Conservation (phyloP, 140 eudicot species). For the Stevia rebaudiana region DNA sequence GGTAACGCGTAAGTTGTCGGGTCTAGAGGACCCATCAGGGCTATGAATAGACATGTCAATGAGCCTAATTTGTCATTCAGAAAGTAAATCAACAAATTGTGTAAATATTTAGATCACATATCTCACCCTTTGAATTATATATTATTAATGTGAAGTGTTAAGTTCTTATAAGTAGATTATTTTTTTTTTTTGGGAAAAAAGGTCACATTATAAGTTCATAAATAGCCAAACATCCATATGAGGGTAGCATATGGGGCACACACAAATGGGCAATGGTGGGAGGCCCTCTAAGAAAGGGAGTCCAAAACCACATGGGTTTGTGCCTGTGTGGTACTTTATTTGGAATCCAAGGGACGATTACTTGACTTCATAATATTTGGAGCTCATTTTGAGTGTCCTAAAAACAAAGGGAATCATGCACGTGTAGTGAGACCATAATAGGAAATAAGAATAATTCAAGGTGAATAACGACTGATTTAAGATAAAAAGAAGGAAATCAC, state of each 20-base stretch:
- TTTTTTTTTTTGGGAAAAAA: conserved; percentile 3
- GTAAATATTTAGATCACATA: neutral
- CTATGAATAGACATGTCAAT: no score
- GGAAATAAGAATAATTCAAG: neutral
- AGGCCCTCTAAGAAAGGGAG: conserved; percentile 23
- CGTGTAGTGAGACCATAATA: neutral
- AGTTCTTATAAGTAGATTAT: neutral
- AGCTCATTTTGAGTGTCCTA: conserved; percentile 14
- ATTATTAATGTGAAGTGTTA: neutral
- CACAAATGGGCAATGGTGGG: conserved; percentile 24
- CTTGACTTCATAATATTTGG: conserved; percentile 1
- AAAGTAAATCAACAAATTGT: neutral
- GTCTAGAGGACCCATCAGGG: no score
- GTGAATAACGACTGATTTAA: neutral
- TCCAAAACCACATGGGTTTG: conserved; percentile 34
- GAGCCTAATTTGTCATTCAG: no score
- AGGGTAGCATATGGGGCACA: conserved; percentile 18
- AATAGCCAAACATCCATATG: conserved; percentile 13
- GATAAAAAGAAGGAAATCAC: neutral
- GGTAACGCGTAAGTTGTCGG: no score
- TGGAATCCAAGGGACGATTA: conserved; percentile 24
- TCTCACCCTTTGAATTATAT: neutral
- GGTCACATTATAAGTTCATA: neutral
- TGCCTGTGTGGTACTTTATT: conserved; percentile 21
- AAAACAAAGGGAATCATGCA: conserved; percentile 25